Conservation (phyloP, 176 grass and related monocot species). For the Zoysia pacifica region DNA sequence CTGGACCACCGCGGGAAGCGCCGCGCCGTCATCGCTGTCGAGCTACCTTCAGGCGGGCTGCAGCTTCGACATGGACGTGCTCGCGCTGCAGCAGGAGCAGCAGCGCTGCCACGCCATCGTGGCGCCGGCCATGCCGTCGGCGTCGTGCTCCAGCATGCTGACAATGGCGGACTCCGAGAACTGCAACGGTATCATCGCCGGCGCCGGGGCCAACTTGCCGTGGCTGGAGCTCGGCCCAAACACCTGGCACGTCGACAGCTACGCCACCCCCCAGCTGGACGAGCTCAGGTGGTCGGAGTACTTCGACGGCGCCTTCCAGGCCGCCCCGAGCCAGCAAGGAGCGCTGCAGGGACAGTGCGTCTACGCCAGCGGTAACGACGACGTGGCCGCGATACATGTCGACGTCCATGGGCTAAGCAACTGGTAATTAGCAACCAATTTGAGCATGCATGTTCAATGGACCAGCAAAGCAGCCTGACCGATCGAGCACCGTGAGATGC, state of each 20-base stretch:
- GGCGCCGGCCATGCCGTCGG: conserved; percentile 11
- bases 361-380: conserved; percentile 38
- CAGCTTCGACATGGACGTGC: conserved; percentile 37
- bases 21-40: not conserved
- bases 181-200: not conserved
- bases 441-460: not conserved
- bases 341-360: conserved; percentile 45
- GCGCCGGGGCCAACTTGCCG: conserved; percentile 19
- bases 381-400: conserved; percentile 33
- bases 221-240: conserved; percentile 42
- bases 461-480: no score
- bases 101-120: conserved; percentile 27
- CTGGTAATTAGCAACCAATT: conserved; percentile 29
- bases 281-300: conserved; percentile 64
- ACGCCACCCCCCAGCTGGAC: conserved; percentile 35
- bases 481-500: not conserved
- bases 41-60: conserved; percentile 23
- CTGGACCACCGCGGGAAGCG: not conserved
- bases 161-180: conserved; percentile 27
- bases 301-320: conserved; percentile 54
- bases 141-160: conserved; percentile 50
- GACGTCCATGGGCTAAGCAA: conserved; percentile 49
- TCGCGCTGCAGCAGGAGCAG: not conserved
- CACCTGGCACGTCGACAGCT: conserved; percentile 32
- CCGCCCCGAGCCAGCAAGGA: conserved; percentile 37